A percentile compares a stretch with the other conserved stretches of the same genome.
Conservation (phyloP, 208 protist genomes). For the Crithidia sp. region DNA sequence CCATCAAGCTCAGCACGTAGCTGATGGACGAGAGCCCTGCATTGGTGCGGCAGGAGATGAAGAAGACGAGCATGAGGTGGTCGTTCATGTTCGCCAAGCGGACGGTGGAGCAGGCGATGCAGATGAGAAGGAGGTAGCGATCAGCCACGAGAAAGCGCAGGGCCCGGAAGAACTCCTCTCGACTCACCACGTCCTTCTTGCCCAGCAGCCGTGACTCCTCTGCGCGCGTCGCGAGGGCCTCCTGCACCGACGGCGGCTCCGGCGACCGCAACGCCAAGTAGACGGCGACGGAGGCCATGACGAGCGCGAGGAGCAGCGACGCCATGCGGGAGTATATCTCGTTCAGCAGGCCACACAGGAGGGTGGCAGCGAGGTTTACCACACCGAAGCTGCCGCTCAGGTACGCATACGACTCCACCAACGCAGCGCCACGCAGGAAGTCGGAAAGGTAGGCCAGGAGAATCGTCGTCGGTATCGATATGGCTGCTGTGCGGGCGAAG, state of each 20-base stretch:
- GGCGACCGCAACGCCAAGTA: slow-evolving; percentile 18
- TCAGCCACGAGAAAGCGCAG: slow-evolving; percentile 12
- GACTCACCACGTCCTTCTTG: slow-evolving; percentile 5
- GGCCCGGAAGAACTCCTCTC: slow-evolving; percentile 12
- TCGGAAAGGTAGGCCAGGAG: slow-evolving; percentile 52
- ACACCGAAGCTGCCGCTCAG: slow-evolving; percentile 43
- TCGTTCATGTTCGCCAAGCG: slow-evolving; percentile 51
- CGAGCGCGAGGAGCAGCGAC: slow-evolving; percentile 33
- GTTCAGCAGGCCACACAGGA: slow-evolving; percentile 45
- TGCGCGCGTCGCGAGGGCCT: not conserved
- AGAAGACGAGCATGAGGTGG: slow-evolving; percentile 55
- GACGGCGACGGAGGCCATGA: slow-evolving; percentile 6
- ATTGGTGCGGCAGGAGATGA: slow-evolving; percentile 40
- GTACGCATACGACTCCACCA: slow-evolving; percentile 43
- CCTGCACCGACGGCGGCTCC: slow-evolving; percentile 5
- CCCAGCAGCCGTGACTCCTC: slow-evolving; percentile 6
- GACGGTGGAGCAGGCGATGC: slow-evolving; percentile 28
- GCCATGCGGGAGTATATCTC: slow-evolving; percentile 24
- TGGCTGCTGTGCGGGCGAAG: slow-evolving; percentile 35
- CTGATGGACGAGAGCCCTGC: slow-evolving; percentile 43
- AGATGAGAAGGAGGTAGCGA: slow-evolving; percentile 16
- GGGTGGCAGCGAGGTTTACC: slow-evolving; percentile 33
- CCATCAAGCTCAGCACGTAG: slow-evolving; percentile 32
- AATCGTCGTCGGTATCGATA: slow-evolving; percentile 48
- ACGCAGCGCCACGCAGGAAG: slow-evolving; percentile 36